phyloP scores from a whole-genome alignment of 202 grass and related monocot species.

The Musa balbisiana region DNA sequence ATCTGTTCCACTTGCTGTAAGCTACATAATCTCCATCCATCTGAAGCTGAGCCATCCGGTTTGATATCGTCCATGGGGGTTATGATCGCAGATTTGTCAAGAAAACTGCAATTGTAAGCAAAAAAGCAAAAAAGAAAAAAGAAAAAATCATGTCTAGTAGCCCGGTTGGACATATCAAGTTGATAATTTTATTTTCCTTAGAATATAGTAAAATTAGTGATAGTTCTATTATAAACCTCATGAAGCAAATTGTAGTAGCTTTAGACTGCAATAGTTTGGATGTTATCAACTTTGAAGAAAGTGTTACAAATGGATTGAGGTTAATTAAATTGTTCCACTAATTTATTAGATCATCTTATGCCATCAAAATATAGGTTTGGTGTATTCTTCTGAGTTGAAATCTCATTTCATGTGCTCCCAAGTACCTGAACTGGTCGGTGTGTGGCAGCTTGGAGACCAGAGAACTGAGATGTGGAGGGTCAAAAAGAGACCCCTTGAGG shows the following conservation, averaged over 20 bases:
- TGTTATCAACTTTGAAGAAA: background rate
- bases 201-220: too few species aligned
- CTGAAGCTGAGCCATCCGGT: constrained; percentile 3
- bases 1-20: constrained; percentile 63
- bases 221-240: too few species aligned
- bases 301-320: background rate
- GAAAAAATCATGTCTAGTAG: too few species aligned
- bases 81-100: constrained; percentile 59
- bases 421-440: constrained; percentile 58
- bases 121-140: too few species aligned
- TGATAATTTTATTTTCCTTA: too few species aligned
- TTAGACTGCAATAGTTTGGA: too few species aligned
- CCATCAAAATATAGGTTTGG: too few species aligned
- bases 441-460: constrained; percentile 47
- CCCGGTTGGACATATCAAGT: too few species aligned
- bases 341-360: background rate
- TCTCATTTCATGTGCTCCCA: background rate
- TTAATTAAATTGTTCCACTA: background rate
- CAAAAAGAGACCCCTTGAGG: constrained; percentile 28
- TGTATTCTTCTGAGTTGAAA: background rate
- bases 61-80: constrained; percentile 23
- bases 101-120: constrained; percentile 27
- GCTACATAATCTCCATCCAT: constrained; percentile 49
- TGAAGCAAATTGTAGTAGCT: too few species aligned
- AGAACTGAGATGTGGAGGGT: constrained; percentile 33